Base-by-base conservation (phyloP, 108 stramenopile species). In the Cyclostephanos tholiformis region DNA sequence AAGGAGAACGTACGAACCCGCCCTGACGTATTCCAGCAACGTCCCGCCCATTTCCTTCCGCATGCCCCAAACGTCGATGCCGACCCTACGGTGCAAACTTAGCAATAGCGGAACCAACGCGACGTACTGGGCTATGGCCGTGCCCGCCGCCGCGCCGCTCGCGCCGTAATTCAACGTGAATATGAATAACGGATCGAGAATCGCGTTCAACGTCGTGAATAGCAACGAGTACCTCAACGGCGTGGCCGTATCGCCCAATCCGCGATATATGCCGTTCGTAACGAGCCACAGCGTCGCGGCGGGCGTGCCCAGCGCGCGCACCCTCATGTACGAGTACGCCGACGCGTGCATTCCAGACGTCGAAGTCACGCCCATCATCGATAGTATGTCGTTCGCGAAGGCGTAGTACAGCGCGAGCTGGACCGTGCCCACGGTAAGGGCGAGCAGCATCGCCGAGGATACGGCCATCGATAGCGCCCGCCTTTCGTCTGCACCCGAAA, bases 181-280 rank as follows among this genome's bases (percentile, higher is more conserved):
- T 48, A 97, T 96, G 64, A 96, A 95, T 4, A 97, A 52, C 2
- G 97, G 95, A 77, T 96, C 95, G 52, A 97, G 67, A 58, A 89
- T 71, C 1, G 83, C 89, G 84, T 97, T 97, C 65, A 95, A 63
- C 0, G 65, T 79, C 4, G 93, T 93, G 71, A 95, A 95, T 4
- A 87, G 26, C 2, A 95, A 44, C 10, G 91, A 87, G 69, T 94
- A 97, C 9, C 78, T 75, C 66, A 97, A 51, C 5, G 97, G 97
- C 0, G 97, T 97, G 5, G 72, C 17, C 12, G 97, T 97, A 71
- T 97, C 95, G 6, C 97, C 97, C 20, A 96, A 65, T 4, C 97
- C 97, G n/a, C 97, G 90, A 72, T 94, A 97, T 27, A 96, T 90
- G 12, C 97, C 95, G 74, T 96, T 96, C 63, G 90, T 85, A 0